These are phyloP conservation scores for Fistulinella prunicolor DNA, from an alignment of 768 basidiomycete genomes.

Conservation along the genomic window DNA sequence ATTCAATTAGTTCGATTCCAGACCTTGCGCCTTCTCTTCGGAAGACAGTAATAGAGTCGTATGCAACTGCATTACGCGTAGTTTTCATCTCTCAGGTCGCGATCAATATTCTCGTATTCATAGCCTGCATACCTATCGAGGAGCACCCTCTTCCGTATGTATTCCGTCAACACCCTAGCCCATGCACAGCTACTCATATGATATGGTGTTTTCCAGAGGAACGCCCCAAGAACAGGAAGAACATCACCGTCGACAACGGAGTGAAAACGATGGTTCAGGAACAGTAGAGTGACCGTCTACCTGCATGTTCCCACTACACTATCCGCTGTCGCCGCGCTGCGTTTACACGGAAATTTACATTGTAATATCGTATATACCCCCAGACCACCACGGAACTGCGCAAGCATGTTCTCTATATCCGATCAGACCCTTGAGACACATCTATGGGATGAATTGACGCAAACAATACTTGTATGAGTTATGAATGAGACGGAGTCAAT, in stretches of 20 bases:
- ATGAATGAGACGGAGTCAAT: conserved; percentile 11
- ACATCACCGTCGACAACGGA: conserved; percentile 45
- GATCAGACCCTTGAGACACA: conserved; percentile 4
- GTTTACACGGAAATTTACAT: conserved; percentile 28
- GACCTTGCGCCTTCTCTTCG: conserved; percentile 51
- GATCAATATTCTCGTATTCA: conserved; percentile 61
- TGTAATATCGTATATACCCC: conserved; percentile 26
- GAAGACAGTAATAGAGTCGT: conserved; percentile 69
- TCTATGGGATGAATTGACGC: background rate
- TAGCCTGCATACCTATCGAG: conserved; percentile 72
- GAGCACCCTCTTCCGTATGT: conserved; percentile 58
- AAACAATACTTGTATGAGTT: too few species aligned
- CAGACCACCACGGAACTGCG: conserved; percentile 22
- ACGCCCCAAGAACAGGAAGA: conserved; percentile 61
- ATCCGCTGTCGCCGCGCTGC: conserved; percentile 16
- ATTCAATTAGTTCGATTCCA: conserved; percentile 71
- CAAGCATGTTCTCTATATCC: conserved; percentile 21
- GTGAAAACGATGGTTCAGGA: conserved; percentile 14
- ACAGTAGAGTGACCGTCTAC: conserved; percentile 14
- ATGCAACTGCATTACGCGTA: conserved; percentile 72
- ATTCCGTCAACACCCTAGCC: conserved; percentile 6
- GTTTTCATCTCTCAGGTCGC: conserved; percentile 81
- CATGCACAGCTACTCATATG: conserved; percentile 17
- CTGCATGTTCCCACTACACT: conserved; percentile 7
- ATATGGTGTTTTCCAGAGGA: conserved; percentile 40